These are phyloP conservation scores for Penicillium egyptiacum DNA, from an alignment of 495 filamentous ascomycete genomes.

Conservation along the genomic window DNA sequence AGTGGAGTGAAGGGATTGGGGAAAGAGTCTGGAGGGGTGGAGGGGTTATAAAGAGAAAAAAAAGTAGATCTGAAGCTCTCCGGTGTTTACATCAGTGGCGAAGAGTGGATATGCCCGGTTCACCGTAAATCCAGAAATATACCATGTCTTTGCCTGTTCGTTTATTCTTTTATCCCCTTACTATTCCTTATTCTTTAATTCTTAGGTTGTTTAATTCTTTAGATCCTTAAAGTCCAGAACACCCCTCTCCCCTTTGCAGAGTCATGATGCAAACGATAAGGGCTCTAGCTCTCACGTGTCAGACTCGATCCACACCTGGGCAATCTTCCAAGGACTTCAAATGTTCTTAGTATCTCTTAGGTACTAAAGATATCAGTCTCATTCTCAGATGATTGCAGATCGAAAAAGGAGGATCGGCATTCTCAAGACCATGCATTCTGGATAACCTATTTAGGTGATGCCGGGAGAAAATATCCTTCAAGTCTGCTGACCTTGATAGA, in stretches of 20 bases:
- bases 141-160: no score
- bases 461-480: slow-evolving; percentile 21
- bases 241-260: no score
- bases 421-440: slow-evolving; percentile 1
- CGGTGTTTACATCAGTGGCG: slow-evolving; percentile 31
- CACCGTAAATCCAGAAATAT: slow-evolving; percentile 12
- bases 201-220: no score
- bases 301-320: slow-evolving; percentile 11
- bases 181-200: no score
- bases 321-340: not conserved
- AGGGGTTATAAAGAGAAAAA: slow-evolving; percentile 7
- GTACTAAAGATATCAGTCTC: not conserved
- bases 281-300: slow-evolving; percentile 29
- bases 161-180: no score
- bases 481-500: slow-evolving; percentile 28
- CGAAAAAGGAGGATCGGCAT: slow-evolving; percentile 13
- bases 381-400: slow-evolving; percentile 10
- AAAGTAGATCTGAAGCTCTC: slow-evolving; percentile 3
- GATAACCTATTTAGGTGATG: slow-evolving; percentile 26
- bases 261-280: slow-evolving; percentile 28
- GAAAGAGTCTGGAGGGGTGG: slow-evolving; percentile 4
- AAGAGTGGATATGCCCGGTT: slow-evolving; percentile 28
- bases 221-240: no score
- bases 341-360: no score
- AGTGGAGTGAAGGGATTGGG: not conserved